These are phyloP conservation scores for Coffea eugenioides DNA, from an alignment of 257 asterid genomes.

Conservation along the genomic window DNA sequence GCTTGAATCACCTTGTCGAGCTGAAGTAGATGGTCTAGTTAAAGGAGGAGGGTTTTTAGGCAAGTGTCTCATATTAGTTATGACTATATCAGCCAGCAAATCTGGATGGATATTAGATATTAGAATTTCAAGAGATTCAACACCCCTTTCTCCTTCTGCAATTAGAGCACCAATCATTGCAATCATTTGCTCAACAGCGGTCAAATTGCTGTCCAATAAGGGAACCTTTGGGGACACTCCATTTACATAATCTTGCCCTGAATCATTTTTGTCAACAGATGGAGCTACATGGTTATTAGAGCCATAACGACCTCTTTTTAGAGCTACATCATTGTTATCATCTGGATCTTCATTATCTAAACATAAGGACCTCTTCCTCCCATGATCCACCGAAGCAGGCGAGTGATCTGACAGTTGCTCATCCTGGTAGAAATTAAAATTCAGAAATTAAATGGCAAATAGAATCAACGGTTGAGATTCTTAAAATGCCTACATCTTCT, in stretches of 20 bases:
- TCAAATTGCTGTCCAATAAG: conserved; percentile 50
- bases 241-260: conserved; percentile 51
- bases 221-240: conserved; percentile 58
- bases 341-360: conserved; percentile 58
- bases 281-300: conserved; percentile 38
- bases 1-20: conserved; percentile 45
- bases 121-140: conserved; percentile 80
- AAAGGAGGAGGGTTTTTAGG: conserved; percentile 66
- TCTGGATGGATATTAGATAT: conserved; percentile 84
- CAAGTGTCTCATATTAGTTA: conserved; percentile 90
- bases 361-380: conserved; percentile 64
- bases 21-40: conserved; percentile 33
- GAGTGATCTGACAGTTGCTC: conserved; percentile 54
- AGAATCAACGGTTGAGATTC: background rate
- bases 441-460: background rate
- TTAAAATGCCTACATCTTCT: background rate
- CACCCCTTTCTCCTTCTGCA: conserved; percentile 97
- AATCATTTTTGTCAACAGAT: conserved; percentile 43
- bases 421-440: conserved; percentile 43
- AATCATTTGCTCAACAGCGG: conserved; percentile 85
- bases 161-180: conserved; percentile 88
- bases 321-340: conserved; percentile 38
- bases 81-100: conserved; percentile 94
- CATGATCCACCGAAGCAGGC: conserved; percentile 52
- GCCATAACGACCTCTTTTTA: conserved; percentile 65